Evolutionary conservation across 148 eudicot species (phyloP).

Genomic region (Rhododendron mucronatum): DNA sequence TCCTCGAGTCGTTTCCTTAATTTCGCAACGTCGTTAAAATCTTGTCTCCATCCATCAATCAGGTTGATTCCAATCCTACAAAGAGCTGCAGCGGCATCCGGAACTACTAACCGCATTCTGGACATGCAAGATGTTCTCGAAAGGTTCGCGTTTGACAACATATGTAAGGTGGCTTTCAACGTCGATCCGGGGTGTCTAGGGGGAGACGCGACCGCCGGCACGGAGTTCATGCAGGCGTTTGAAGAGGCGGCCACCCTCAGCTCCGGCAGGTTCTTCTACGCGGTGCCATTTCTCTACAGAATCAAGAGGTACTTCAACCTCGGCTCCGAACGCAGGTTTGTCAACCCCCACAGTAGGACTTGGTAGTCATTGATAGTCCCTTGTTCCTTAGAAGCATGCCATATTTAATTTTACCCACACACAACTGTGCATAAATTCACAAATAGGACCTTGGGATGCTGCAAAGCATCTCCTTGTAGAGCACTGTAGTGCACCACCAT

Average conservation of each 20-base stretch:
- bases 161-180: slow-evolving; percentile 60
- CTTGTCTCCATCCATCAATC: background rate
- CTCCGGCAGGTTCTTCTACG: slow-evolving; percentile 49
- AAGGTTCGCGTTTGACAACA: slow-evolving; percentile 60
- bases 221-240: slow-evolving; percentile 58
- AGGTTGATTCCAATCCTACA: slow-evolving; percentile 45
- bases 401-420: too few relatives aligned
- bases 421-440: too few relatives aligned
- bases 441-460: too few relatives aligned
- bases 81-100: slow-evolving; percentile 12
- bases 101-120: slow-evolving; percentile 13
- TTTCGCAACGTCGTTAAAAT: too few relatives aligned
- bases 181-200: slow-evolving; percentile 65
- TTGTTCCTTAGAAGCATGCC: too few relatives aligned
- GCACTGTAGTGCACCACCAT: too few relatives aligned
- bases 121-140: slow-evolving; percentile 62
- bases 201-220: slow-evolving; percentile 29
- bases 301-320: slow-evolving; percentile 42
- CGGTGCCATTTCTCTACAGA: slow-evolving; percentile 24
- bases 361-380: too few relatives aligned
- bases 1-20: too few relatives aligned
- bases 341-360: too few relatives aligned
- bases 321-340: slow-evolving; percentile 40
- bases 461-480: too few relatives aligned
- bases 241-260: slow-evolving; percentile 52